Evolutionary conservation across 148 eudicot species (phyloP), one percentile per base, ranked within the genome.

Genomic region (Vaccinium vitisidaea): DNA sequence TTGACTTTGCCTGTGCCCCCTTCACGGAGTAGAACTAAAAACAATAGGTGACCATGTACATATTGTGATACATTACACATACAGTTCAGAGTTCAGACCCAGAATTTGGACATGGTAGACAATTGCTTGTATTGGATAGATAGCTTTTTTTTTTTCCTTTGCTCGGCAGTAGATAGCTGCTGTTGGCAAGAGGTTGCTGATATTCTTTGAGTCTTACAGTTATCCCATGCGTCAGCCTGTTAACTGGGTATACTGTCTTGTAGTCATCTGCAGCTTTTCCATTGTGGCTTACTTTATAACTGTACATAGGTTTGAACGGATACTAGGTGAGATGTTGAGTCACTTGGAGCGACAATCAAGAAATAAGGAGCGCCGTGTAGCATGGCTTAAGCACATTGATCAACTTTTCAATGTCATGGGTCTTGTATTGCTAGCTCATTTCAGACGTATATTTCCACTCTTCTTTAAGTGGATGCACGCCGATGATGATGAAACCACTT

Each of bases 381-480:
- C 91, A 73, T 97, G 99, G 99, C 97, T 97, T 54, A 87, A 87
- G 77, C 89, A 91, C 86, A 87, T 92, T 75, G 98, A 92, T 67
- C 96, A 91, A 52, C 88, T 95, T 50, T 86, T 97, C 84, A 88
- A 85, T 82, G 83, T 90, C 85, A 71, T 92, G 79, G 98, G 99
- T 54, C 93, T 97, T 81, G 87, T 95, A 67, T 86, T 97, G 86
- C 86, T 97, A 82, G 95, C 92, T 87, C 98, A 97, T 86, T 95
- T 94, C 86, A 93, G 98, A 82, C 94, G 95, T 32, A 80, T 97
- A 84, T 93, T 97, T 84, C 98, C 98, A 61, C 94, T 97, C 76
- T 94, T 94, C 93, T 94, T 97, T 88, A 87, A 89, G 86, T 97
- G 99, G 99, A 91, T 97, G 92, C 99, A 95, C 89, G 93, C 93